Evolutionary conservation across 2,329 filamentous ascomycete genomes (phyloP).

Genomic region (Tympanopsis confertula): DNA sequence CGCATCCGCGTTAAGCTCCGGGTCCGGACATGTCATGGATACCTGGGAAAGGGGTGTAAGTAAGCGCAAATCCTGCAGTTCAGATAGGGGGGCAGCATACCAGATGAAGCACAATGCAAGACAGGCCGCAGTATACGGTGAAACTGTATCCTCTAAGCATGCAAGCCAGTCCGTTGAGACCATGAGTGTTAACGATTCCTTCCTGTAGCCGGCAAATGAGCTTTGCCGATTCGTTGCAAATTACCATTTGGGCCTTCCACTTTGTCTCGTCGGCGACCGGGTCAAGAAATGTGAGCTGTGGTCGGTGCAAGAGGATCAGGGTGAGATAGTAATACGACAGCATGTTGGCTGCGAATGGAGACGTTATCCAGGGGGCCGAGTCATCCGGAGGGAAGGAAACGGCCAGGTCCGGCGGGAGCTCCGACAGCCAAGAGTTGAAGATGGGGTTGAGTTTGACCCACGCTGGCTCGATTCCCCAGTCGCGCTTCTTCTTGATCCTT

Average conservation of each 20-base stretch:
- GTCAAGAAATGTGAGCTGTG: constrained; percentile 70
- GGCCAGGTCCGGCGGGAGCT: constrained; percentile 67
- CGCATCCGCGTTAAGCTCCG: constrained; percentile 73
- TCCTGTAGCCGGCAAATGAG: constrained; percentile 78
- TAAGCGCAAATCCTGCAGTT: constrained; percentile 3
- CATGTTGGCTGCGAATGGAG: constrained; percentile 79
- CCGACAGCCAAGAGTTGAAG: constrained; percentile 65
- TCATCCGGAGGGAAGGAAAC: constrained; percentile 69
- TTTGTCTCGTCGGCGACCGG: constrained; percentile 57
- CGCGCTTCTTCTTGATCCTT: constrained; percentile 58
- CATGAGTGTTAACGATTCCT: constrained; percentile 64
- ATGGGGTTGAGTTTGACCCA: constrained; percentile 69
- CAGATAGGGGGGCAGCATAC: constrained; percentile 39
- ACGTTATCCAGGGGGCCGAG: constrained; percentile 72
- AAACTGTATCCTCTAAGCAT: constrained; percentile 95
- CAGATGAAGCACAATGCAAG: constrained; percentile 84
- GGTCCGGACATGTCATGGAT: constrained; percentile 84
- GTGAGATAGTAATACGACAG: constrained; percentile 81
- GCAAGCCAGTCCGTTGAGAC: constrained; percentile 71
- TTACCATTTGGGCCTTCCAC: constrained; percentile 81
- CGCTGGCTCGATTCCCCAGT: constrained; percentile 78
- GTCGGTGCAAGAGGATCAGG: constrained; percentile 76
- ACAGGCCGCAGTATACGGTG: constrained; percentile 78
- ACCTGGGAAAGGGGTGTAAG: constrained; percentile 42
- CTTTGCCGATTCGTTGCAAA: constrained; percentile 77